Conservation (phyloP, 2,329 filamentous ascomycete genomes). For the Diaporthe sp. region DNA sequence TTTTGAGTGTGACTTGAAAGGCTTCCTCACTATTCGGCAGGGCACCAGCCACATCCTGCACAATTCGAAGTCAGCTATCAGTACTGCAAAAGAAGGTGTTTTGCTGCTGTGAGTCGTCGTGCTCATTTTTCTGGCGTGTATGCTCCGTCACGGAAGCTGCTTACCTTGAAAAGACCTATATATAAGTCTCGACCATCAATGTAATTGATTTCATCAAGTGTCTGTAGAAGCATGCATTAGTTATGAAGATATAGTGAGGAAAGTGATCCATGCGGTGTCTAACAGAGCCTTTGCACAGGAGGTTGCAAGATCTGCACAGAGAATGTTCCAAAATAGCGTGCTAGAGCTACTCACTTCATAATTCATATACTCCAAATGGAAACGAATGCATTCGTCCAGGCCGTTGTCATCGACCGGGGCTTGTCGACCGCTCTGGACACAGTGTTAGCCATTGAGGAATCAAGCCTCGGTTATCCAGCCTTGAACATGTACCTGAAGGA, state of each 20-base stretch:
- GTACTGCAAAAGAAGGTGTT: not conserved
- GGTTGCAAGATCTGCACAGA: not conserved
- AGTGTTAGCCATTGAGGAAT: not conserved
- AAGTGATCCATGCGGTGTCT: not conserved
- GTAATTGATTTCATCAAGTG: not conserved
- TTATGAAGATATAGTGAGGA: not conserved
- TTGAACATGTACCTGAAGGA: not conserved
- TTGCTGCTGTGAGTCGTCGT: too few relatives aligned
- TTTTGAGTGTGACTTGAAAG: not conserved
- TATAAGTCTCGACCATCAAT: not conserved
- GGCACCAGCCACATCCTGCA: not conserved
- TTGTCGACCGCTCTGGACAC: slow-evolving; percentile 5
- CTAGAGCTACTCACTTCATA: not conserved
- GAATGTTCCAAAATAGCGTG: not conserved
- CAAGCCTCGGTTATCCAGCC: not conserved
- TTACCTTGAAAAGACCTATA: slow-evolving; percentile 2
- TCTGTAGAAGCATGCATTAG: not conserved
- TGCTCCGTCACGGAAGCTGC: not conserved
- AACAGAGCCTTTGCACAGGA: not conserved
- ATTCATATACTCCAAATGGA: slow-evolving; percentile 20
- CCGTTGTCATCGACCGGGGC: not conserved
- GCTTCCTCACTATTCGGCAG: not conserved
- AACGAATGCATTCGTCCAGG: slow-evolving; percentile 13
- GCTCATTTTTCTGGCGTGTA: too few relatives aligned
- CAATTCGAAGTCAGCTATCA: not conserved